Base-by-base conservation (phyloP, 1,284 basidiomycete genomes). In the Ganoderma boninense region DNA sequence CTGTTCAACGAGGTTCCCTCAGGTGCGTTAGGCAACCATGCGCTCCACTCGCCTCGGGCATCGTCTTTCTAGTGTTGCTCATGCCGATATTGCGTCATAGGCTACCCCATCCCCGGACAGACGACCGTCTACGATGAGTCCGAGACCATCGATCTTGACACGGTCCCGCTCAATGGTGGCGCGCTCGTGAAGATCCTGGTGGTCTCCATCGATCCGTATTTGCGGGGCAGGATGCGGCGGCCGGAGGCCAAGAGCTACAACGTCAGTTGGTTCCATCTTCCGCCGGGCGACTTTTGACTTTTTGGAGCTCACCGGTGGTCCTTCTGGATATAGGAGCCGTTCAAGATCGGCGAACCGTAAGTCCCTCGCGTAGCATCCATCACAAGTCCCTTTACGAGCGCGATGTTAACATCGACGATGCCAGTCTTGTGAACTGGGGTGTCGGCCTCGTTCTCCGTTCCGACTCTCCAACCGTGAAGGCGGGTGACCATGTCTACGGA, bases 131-230 rank as follows among this genome's bases (percentile, higher is more conserved):
- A 87, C 72, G 87, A 89, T 66, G 79, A 77, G 4, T 82, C 82
- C 0, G 73, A 84, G 61, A 82, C 78, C 2, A 87, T 91, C 71
- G 89, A 91, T 72, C 72, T 86, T 38, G 86, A 88, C 5, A 84
- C 72, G 20, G 84, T 84, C 1, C 75, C 84, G 6, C 79, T 90
- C 14, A 79, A 88, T 66, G 89, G 88, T 23, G 87, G 87, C 16
- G 1, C 79, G 87, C 79, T 90, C 26, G 73, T 87, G 65, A 88
- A 89, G 78, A 80, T 82, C 0, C 79, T 88, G 20, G 81, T 82
- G 0, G 73, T 87, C 5, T 84, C 81, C 8, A 79, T 87, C 44
- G 87, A 89, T 71, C 87, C 87, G 0, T 88, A 87, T 77, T 75
- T 87, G 77, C 77, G 80, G 32, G 75, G 74, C 16, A 64, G 75